Evolutionary conservation across 1,139 yeast species (phyloP), one percentile per base, ranked within the genome.

Genomic region (Zygosaccharomyces sapae): DNA sequence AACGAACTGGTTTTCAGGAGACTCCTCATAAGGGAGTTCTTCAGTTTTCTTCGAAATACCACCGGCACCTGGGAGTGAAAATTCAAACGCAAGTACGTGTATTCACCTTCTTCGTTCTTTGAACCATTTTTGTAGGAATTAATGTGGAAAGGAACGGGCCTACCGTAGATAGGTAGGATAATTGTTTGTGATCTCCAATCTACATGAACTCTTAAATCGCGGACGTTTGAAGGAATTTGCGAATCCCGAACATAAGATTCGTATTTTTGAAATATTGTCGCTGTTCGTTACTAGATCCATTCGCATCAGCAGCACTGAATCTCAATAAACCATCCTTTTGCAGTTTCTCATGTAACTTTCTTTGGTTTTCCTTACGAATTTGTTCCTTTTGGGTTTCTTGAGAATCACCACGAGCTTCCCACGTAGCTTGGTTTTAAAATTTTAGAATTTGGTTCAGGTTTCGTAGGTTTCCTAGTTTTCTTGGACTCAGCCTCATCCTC

Each of bases 61-160:
- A 52, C 86, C 86, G 43, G 82, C 82, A 57, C 97, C 97, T 0
- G 98, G 98, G 96, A 84, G 65, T 90, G 84, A 73, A 92, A 89
- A 67, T 92, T 92, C 61, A 92, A 76, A 67, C 98, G 80, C 60
- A 92, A 69, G 62, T 87, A 90, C 1, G 96, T 90, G 66, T 79
- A 89, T 56, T 90, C 97, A 39, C 97, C 97, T 71, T 94, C 98
- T 62, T 92, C 98, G 56, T 85, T 88, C 63, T 88, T 92, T 19
- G 95, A 86, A 43, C 97, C 97, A 66, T 88, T 90, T 65, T 90
- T 90, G 70, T 87, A 90, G 6, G 97, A 75, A 63, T 89, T 88
- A 60, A 92, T 89, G 66, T 92, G 98, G 75, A 92, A 90, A 24
- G 98, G 98, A 43, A 94, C 98, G 1, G 98, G 97, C 62, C 98